These are phyloP conservation scores for Bryoerythrophyllum caledonicum DNA, from an alignment of 225 moss, liverwort and hornwort genomes.

Conservation along the genomic window DNA sequence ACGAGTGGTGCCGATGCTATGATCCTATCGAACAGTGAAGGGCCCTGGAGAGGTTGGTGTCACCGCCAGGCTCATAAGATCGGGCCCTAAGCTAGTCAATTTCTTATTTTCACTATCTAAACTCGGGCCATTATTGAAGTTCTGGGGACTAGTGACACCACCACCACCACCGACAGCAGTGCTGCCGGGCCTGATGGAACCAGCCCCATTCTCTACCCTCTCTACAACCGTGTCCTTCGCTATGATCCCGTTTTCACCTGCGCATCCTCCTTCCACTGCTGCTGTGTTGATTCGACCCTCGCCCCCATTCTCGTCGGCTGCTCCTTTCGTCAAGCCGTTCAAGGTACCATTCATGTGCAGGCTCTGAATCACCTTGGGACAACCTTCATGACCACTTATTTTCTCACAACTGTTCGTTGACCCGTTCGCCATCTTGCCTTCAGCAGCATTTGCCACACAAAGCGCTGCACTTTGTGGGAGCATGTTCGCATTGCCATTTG, in stretches of 20 bases:
- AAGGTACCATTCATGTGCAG: constrained; percentile 22
- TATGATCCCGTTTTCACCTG: constrained; percentile 50
- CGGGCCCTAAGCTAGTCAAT: constrained; percentile 62
- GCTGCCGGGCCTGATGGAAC: constrained; percentile 44
- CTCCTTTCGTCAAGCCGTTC: constrained; percentile 24
- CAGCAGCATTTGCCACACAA: constrained; percentile 18
- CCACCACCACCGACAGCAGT: constrained; percentile 22
- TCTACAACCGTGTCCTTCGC: constrained; percentile 38
- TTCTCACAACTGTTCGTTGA: constrained; percentile 13
- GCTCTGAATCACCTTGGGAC: constrained; percentile 7
- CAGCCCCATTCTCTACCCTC: constrained; percentile 52
- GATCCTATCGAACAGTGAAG: constrained; percentile 74
- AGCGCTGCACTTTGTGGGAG: constrained; percentile 5
- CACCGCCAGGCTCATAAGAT: constrained; percentile 62
- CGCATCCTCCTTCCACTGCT: constrained; percentile 29
- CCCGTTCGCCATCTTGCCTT: constrained; percentile 14
- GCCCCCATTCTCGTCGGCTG: constrained; percentile 34
- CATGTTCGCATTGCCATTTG: constrained; percentile 30
- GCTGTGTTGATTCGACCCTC: constrained; percentile 35
- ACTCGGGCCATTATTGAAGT: constrained; percentile 45
- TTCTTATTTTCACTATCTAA: constrained; percentile 77
- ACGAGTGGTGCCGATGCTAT: constrained; percentile 33
- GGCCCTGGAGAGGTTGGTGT: constrained; percentile 71
- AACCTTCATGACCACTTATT: constrained; percentile 14
- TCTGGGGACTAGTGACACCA: constrained; percentile 19